Evolutionary conservation across 148 eudicot genomes (phyloP).

Genomic region (Dysphania ambrosioides): DNA sequence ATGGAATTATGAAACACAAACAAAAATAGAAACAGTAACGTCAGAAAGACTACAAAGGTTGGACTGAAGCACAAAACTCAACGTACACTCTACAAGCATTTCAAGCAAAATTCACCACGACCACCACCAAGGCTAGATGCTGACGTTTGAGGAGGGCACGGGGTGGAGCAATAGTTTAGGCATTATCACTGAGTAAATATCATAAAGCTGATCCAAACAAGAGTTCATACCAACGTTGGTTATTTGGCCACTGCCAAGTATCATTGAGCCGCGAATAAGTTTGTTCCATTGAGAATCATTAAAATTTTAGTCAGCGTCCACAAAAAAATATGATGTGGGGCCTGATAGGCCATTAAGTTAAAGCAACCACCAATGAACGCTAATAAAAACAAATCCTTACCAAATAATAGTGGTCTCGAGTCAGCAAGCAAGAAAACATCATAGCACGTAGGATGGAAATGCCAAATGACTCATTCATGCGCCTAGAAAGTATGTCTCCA

Average conservation of each 20-base stretch:
- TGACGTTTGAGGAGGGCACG: neutral
- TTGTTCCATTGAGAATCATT: conserved; percentile 16
- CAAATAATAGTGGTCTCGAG: conserved; percentile 15
- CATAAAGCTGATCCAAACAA: neutral
- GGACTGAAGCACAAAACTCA: too few relatives aligned
- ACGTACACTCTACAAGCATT: too few relatives aligned
- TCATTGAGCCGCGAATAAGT: conserved; percentile 8
- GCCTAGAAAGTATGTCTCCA: neutral
- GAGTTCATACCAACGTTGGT: neutral
- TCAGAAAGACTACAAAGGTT: neutral
- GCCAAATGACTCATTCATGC: conserved; percentile 8
- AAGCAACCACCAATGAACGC: neutral
- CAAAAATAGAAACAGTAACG: neutral
- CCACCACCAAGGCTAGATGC: neutral
- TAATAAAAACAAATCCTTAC: conserved; percentile 14
- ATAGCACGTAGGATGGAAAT: neutral
- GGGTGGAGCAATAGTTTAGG: neutral
- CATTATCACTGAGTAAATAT: neutral
- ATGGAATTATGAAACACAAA: neutral
- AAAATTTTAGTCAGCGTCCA: conserved; percentile 6
- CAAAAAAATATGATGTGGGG: conserved; percentile 6
- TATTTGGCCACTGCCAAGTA: neutral
- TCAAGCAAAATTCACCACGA: neutral
- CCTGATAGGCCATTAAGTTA: conserved; percentile 9
- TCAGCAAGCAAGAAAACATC: conserved; percentile 25